Percentiles rank a stretch among this genome's conserved stretches.
Conservation (phyloP, 345 rosid genomes). For the Cardamine resedifolia region DNA sequence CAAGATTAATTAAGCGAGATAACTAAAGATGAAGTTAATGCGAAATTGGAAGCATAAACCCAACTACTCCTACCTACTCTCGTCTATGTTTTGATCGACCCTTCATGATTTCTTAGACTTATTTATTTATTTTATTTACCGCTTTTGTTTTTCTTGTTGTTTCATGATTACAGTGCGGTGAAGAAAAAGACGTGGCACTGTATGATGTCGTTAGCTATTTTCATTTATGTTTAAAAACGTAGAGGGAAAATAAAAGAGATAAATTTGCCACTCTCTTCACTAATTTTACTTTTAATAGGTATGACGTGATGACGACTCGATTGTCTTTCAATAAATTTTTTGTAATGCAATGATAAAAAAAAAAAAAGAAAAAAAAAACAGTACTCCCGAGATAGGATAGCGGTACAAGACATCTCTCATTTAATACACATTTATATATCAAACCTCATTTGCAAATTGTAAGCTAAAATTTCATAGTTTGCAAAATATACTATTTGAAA, state of each 20-base stretch:
- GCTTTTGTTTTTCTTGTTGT: constrained; percentile 30
- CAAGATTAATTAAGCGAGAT: constrained; percentile 8
- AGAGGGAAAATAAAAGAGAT: background rate
- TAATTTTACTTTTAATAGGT: background rate
- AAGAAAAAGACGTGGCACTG: constrained; percentile 32
- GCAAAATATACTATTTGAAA: background rate
- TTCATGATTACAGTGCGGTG: constrained; percentile 34
- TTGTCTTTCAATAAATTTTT: background rate
- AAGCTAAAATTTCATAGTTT: background rate
- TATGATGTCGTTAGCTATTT: constrained; percentile 25
- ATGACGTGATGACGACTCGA: background rate
- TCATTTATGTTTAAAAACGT: background rate
- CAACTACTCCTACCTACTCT: constrained; percentile 36
- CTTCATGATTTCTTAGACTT: constrained; percentile 15
- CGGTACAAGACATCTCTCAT: background rate
- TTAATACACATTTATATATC: background rate
- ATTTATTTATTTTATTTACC: constrained; percentile 6
- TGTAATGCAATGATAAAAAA: background rate
- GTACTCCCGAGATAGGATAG: no score
- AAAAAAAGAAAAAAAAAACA: background rate
- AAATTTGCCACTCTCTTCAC: background rate
- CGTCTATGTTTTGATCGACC: constrained; percentile 22
- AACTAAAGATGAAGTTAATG: constrained; percentile 36
- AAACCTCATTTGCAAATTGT: background rate
- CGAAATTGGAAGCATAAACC: constrained; percentile 39